Evolutionary conservation across 176 grass and related monocot species (phyloP), one percentile per base, ranked within the genome.

Genomic region (Oryza glaberrima): DNA sequence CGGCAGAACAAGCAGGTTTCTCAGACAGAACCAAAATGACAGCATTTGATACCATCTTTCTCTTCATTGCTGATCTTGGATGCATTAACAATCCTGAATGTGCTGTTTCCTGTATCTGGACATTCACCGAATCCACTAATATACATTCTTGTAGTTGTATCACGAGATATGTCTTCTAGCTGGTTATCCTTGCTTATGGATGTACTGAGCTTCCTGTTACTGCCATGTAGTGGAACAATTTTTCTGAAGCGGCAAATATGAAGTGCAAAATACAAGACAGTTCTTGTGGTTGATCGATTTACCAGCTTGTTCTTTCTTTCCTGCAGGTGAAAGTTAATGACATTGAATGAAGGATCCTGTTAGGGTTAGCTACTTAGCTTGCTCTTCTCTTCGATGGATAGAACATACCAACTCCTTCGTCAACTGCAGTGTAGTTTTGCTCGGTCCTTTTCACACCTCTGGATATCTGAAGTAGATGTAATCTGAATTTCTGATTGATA

Each of bases 1-100:
- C 75, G 83, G 70, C 88, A 94, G 60, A 94, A 81, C 51, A 86
- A 92, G 80, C 91, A 90, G 73, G 73, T 22, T 23, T 81, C 83
- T 10, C 82, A 91, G 79, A 72, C 58, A 81, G 86, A 94, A 83
- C 35, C 52, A 20, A 87, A 88, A 4, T 80, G 72, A 94, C 36
- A 28, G 46, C 40, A 16, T 40, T 63, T 14, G 30, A 4, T 10
- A 17, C 20, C 47, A 41, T 54, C 51, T 28, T 80, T 49, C 44
- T 15, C 8, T 35, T 80, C 23, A 35, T 11, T 51, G 26, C 32
- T 41, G 23, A 38, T 35, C 68, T 60, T 48, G 26, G 70, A 3
- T 51, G 14, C 30, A 49, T 38, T 10, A 20, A 41, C 46, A 63
- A 65, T 74, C 9, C 48, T 3, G 58, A 61, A 52, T 43, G 51